Evolutionary conservation across 768 basidiomycete species (phyloP).

Genomic region (Psilocybe sp.): DNA sequence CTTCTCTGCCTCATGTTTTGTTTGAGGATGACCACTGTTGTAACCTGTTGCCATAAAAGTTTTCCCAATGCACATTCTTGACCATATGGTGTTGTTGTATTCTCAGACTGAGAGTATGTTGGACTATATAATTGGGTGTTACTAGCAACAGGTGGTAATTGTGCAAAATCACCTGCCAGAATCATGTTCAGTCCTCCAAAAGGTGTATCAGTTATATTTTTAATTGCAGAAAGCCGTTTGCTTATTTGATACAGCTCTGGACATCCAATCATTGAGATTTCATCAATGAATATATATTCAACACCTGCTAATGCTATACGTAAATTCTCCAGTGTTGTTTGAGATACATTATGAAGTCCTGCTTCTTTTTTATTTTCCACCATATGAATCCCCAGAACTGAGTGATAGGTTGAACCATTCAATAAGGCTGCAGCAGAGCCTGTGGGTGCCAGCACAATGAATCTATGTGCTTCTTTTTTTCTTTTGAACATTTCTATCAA

Average conservation of each 20-base stretch:
- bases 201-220: constrained; percentile 12
- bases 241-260: constrained; percentile 28
- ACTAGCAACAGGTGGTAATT: constrained; percentile 31
- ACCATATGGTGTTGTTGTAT: not conserved
- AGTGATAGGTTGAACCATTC: constrained; percentile 23
- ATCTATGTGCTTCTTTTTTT: constrained; percentile 10
- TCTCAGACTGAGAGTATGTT: not conserved
- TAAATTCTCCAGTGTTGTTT: constrained; percentile 10
- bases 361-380: not conserved
- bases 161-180: constrained; percentile 47
- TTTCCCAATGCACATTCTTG: constrained; percentile 24
- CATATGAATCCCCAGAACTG: constrained; percentile 5
- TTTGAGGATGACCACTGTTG: constrained; percentile 29
- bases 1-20: constrained; percentile 30
- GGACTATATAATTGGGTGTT: constrained; percentile 15
- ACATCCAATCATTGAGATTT: constrained; percentile 40
- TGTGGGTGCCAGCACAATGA: constrained; percentile 20
- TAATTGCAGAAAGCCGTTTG: constrained; percentile 17
- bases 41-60: constrained; percentile 30
- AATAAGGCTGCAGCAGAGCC: constrained; percentile 22
- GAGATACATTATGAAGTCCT: not conserved
- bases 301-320: constrained; percentile 22
- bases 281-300: constrained; percentile 40
- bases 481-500: constrained; percentile 18
- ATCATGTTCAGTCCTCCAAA: constrained; percentile 40